Conservation (phyloP, 768 basidiomycete species). For the Pleurotus salmoneostramineus region DNA sequence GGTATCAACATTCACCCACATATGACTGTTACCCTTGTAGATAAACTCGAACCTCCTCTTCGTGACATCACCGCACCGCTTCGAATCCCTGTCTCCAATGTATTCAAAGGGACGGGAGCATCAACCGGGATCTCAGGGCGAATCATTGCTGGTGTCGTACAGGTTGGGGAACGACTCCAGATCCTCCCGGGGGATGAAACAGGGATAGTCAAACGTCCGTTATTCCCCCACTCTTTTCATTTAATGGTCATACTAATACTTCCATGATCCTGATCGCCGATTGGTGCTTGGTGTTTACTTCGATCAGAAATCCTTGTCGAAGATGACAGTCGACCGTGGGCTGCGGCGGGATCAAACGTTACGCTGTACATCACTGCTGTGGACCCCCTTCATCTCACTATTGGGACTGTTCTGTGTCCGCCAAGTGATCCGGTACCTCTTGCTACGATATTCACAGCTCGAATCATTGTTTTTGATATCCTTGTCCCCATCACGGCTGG, state of each 20-base stretch:
- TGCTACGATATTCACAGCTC: conserved; percentile 73
- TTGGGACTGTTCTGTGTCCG: conserved; percentile 89
- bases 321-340: conserved; percentile 75
- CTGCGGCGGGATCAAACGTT: conserved; percentile 86
- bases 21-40: conserved; percentile 31
- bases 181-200: conserved; percentile 92
- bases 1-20: background rate
- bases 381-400: conserved; percentile 80
- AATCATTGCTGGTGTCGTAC: conserved; percentile 83
- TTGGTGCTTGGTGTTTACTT: too few relatives aligned
- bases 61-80: conserved; percentile 75
- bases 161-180: conserved; percentile 85
- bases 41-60: conserved; percentile 74
- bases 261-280: background rate
- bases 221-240: background rate
- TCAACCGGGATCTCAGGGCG: conserved; percentile 79
- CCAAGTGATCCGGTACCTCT: conserved; percentile 69
- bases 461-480: conserved; percentile 93
- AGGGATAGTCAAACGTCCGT: conserved; percentile 68
- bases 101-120: conserved; percentile 86
- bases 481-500: conserved; percentile 86
- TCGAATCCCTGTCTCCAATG: conserved; percentile 89
- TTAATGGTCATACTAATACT: background rate
- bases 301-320: conserved; percentile 80
- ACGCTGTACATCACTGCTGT: conserved; percentile 80